Base-by-base conservation (phyloP, 106 monocot genomes). In the Narthecium ossifragum region DNA sequence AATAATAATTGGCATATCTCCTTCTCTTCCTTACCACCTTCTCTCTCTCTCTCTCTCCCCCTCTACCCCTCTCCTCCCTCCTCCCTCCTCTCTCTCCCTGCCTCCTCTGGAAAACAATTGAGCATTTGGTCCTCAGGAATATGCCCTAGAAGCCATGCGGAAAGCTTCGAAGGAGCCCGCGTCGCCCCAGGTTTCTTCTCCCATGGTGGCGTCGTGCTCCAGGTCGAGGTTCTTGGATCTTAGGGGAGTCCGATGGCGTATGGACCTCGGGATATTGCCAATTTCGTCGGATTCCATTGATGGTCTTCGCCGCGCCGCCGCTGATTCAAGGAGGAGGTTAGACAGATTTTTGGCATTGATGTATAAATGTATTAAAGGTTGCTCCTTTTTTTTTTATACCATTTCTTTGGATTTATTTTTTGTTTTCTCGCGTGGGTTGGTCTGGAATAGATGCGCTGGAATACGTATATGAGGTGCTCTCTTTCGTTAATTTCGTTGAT, bases 271-370 rank as follows among this genome's bases (percentile, higher is more conserved):
- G 49, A 83, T 94, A 47, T 67, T 94, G 43, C 93, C 88, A 6
- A 73, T 67, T 11, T 60, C 75, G 6, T 63, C 67, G 33, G 56
- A 81, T 58, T 80, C 89, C 14, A 55, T 90, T 25, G 94, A 94
- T 8, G 78, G 90, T 41, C 73, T 83, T 62, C 68, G 94, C 11
- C 77, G 94, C 5, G 85, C 73, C 8, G 68, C 86, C 31, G 94
- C 94, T 6, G 86, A 94, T 73, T 83, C 72, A 24, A 68, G 89
- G 51, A 82, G 94, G 57, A 86, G 77, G 94, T 94, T 38, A 68
- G 36, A 7, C 5, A 49, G 20, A 49, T 7, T 17, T 18, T 7
- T 49, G 8, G 21, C 15, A 49, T 43, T 43, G 14, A 13, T 43
- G 14, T 7, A 43, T 43, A n/a, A n/a, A n/a, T 43, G 14, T 43